Conservation (phyloP, 225 moss, liverwort and hornwort genomes). For the Pseudoscleropodium purum region DNA sequence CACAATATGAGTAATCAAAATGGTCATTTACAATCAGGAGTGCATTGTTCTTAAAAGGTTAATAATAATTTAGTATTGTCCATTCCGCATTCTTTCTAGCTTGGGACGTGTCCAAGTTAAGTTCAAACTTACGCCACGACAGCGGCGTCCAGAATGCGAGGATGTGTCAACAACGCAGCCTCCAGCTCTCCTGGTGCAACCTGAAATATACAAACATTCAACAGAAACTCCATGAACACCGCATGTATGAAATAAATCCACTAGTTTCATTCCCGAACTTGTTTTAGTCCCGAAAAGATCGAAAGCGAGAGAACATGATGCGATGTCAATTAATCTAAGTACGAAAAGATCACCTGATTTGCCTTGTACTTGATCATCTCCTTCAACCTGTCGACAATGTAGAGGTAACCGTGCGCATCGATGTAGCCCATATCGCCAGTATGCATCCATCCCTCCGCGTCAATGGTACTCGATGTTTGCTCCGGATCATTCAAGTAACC, state of each 20-base stretch:
- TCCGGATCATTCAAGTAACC: conserved; percentile 28
- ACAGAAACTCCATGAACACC: neutral
- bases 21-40: neutral
- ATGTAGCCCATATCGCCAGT: conserved; percentile 45
- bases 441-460: conserved; percentile 31
- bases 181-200: conserved; percentile 51
- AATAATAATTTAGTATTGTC: neutral
- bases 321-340: neutral
- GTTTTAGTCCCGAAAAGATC: too few species aligned
- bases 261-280: neutral
- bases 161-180: conserved; percentile 25
- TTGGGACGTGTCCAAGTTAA: neutral
- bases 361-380: conserved; percentile 55
- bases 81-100: neutral
- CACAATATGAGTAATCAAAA: neutral
- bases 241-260: neutral
- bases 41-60: neutral
- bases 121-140: conserved; percentile 34
- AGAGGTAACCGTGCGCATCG: conserved; percentile 21
- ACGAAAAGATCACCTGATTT: neutral
- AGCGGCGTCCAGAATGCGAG: conserved; percentile 28
- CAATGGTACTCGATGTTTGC: conserved; percentile 4
- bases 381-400: conserved; percentile 44
- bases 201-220: neutral
- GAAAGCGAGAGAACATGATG: neutral